Base-by-base conservation (phyloP, 2,329 filamentous ascomycete genomes). In the Orbilia brochopaga region DNA sequence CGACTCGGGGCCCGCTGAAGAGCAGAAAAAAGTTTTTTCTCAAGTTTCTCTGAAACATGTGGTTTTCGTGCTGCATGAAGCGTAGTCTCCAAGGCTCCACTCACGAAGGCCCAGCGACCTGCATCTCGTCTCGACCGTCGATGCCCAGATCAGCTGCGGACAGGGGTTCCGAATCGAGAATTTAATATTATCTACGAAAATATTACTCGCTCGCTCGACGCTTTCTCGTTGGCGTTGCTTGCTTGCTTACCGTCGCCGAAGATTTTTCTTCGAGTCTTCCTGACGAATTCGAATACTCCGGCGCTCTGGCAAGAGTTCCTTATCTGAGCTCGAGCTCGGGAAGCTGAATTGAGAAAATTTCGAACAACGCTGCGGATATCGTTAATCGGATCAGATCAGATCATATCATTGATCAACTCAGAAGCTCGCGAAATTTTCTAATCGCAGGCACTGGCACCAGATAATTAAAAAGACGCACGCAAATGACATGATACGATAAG, bases 21-120 rank as follows among this genome's bases (percentile, higher is more conserved):
- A 13, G 19, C n/a, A n/a, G n/a, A n/a, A 50, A 54, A 53, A 52
- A 52, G 37, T 40, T 30, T 40, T 55, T 52, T 57, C 44, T 19
- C n/a, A n/a, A n/a, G 48, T 51, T 6, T 46, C 24, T 70, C 55
- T 70, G 66, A 70, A 70, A 70, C 59, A 32, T 50, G 44, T 42
- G 44, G 66, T 70, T 70, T 70, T 70, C 66, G 66, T 70, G 66
- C 64, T 70, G 66, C 66, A 70, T 70, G 50, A 70, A 50, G 57
- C 27, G 37, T 52, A 59, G 63, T 63, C n/a, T 13, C 4, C 37
- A 42, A 4, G 5, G 37, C 37, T 59, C 59, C 66, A 70, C 59
- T 32, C 27, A 32, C 27, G 27, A 32, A 3, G 8, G 27, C 27
- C 58, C 55, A 21, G 23, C 23, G 27, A 44, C 40, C 48, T 69